phyloP scores from a whole-genome alignment of 176 grass and related monocot species.

The Pontederia paniculata region DNA sequence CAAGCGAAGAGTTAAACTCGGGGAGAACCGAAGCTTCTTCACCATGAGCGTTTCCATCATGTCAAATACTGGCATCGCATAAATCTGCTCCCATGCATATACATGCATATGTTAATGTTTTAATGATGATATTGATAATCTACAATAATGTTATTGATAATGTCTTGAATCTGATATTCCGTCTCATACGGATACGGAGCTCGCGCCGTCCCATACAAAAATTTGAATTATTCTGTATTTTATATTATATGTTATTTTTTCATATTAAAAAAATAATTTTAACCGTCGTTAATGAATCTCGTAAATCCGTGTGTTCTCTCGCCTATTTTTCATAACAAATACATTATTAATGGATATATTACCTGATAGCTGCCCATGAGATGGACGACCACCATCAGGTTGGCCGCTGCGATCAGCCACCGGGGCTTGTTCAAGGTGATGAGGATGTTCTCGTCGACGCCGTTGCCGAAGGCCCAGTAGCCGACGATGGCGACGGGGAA shows the following conservation, averaged over 20 bases:
- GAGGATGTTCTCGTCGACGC: conserved; percentile 43
- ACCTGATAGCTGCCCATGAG: conserved; percentile 89
- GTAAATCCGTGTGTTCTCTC: background rate
- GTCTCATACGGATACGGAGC: too few species aligned
- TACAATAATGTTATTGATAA: too few species aligned
- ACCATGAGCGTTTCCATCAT: conserved; percentile 89
- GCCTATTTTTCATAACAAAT: background rate
- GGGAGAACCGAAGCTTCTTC: conserved; percentile 54
- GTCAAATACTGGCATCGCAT: conserved; percentile 89
- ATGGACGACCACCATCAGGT: conserved; percentile 88
- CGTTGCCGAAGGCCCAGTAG: conserved; percentile 64
- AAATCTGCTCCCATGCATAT: conserved; percentile 30
- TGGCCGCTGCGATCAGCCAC: conserved; percentile 82
- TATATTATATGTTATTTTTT: too few species aligned
- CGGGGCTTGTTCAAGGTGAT: conserved; percentile 39
- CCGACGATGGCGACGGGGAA: conserved; percentile 79
- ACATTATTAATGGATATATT: background rate
- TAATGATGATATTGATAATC: background rate
- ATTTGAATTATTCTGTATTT: too few species aligned
- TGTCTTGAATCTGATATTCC: too few species aligned
- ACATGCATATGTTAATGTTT: background rate
- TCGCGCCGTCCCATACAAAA: too few species aligned
- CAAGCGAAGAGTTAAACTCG: conserved; percentile 50
- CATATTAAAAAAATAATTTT: too few species aligned
- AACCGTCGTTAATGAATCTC: too few species aligned